Base-by-base conservation (phyloP, 306 rosid genomes). In the Ammopiptanthus mongolicus region DNA sequence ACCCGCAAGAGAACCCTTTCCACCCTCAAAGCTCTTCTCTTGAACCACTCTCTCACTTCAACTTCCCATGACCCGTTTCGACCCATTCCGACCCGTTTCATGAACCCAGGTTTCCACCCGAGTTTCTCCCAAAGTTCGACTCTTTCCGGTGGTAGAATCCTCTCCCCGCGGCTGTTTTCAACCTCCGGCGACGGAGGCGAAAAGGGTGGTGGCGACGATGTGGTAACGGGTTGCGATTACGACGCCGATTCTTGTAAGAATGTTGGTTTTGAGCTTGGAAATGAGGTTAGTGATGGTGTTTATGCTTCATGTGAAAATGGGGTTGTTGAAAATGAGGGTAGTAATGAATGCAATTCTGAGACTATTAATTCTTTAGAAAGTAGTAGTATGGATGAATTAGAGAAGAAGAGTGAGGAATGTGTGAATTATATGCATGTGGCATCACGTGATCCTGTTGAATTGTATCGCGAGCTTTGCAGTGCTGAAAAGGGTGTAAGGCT, bases 161-260 rank as follows among this genome's bases (percentile, higher is more conserved):
- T 52, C 2, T 62, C 63, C 81, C 51, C 75, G 0, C 86, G 86
- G 63, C 78, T 25, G 8, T 88, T 84, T 74, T 89, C 92, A 7
- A 61, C 91, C 1, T 18, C 41, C 23, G 81, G 65, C 14, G 69
- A 64, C 55, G 68, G 44, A 22, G 73, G 56, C 0, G 55, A n/a
- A 6, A 23, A 10, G 4, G 36, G 62, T 46, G 7, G 21, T 62
- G 8, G 67, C 62, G 71, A 69, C 36, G 5, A 72, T 42, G 5
- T n/a, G n/a, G 37, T 0, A 3, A 41, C 70, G 2, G 78, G 75
- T 28, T 59, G 71, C 7, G 90, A 87, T 0, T 83, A 34, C 12
- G 90, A 87, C 47, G 89, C 87, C 1, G 93, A 84, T 84, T 80
- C 28, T 6, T 88, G 92, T 73, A 78, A 78, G 48, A 37, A 6